A percentile compares a stretch with the other conserved stretches of the same genome.
Conservation (phyloP, 352 stramenopile species). For the Phytophthora sp. region DNA sequence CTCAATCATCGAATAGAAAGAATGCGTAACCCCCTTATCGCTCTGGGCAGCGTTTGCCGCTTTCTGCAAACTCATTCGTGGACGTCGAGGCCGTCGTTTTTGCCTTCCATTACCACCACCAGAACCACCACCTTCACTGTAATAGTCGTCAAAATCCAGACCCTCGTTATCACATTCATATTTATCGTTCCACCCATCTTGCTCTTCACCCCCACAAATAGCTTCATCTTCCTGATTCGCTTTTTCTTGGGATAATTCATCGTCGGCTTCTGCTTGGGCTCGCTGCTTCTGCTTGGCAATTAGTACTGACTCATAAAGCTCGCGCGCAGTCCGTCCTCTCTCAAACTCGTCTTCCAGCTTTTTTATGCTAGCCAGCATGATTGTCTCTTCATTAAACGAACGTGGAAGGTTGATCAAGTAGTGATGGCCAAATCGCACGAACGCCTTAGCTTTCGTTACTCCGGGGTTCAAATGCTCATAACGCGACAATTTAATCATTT, state of each 20-base stretch:
- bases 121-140: not conserved
- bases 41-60: slow-evolving; percentile 38
- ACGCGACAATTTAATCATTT: slow-evolving; percentile 80
- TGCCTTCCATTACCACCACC: slow-evolving; percentile 3
- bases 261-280: slow-evolving; percentile 11
- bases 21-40: slow-evolving; percentile 79
- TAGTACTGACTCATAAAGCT: slow-evolving; percentile 79
- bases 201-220: slow-evolving; percentile 14
- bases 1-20: slow-evolving; percentile 78
- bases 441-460: slow-evolving; percentile 58
- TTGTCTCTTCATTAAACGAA: slow-evolving; percentile 80
- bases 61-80: slow-evolving; percentile 43
- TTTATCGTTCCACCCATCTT: slow-evolving; percentile 13
- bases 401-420: slow-evolving; percentile 83
- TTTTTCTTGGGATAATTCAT: not conserved
- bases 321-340: slow-evolving; percentile 64
- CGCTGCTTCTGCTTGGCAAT: slow-evolving; percentile 54
- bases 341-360: slow-evolving; percentile 83
- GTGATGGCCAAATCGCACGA: slow-evolving; percentile 78
- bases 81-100: slow-evolving; percentile 7
- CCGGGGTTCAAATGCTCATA: slow-evolving; percentile 68
- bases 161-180: not conserved
- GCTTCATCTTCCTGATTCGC: slow-evolving; percentile 4
- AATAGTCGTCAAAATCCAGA: not conserved
- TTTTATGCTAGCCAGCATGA: slow-evolving; percentile 72